Evolutionary conservation across 495 filamentous ascomycete species (phyloP), one percentile per base, ranked within the genome.

Genomic region (Ascobolus immersus): DNA sequence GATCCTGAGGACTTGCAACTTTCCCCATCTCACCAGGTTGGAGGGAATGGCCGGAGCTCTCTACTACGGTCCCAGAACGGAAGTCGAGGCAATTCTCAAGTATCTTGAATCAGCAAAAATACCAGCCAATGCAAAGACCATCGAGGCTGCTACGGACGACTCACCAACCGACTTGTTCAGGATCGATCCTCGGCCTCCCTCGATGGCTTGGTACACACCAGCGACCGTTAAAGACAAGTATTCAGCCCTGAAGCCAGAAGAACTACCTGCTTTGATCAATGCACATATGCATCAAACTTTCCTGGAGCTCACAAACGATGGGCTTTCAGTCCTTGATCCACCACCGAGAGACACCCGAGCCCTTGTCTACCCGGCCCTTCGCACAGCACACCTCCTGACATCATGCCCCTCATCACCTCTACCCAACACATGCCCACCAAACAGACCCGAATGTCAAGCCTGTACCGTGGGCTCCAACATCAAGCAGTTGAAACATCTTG

Each of bases 271-370:
- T 14, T 65, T 96, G 31, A 78, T 94, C 43, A 78, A 77, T 45
- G 60, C 69, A 1, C 86, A 96, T 48, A 64, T 93, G 8, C 86
- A 93, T 46, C 68, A 60, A 31, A 77, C 70, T 29, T 93, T 81
- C 57, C 39, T 51, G 13, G 40, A 48, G 1, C 36, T 39, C 12
- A 44, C 42, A 32, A 50, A 57, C 1, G 54, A 55, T 2, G 82
- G 84, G 9, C 71, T 94, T 34, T 62, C 69, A 8, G 65, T 94
- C 24, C 53, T 92, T 13, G 78, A 81, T 37, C 79, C 84, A 4
- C 60, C 72, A 22, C 59, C 71, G 3, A 53, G 72, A 32, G 67
- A 77, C 47, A 77, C 76, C 8, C 71, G 75, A 3, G 60, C 70
- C 19, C 54, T 90, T 28, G 63, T 76, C 22, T 55, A 67, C 13